Evolutionary conservation across 805 yeast species (phyloP).

Genomic region (Lipomyces sp.): DNA sequence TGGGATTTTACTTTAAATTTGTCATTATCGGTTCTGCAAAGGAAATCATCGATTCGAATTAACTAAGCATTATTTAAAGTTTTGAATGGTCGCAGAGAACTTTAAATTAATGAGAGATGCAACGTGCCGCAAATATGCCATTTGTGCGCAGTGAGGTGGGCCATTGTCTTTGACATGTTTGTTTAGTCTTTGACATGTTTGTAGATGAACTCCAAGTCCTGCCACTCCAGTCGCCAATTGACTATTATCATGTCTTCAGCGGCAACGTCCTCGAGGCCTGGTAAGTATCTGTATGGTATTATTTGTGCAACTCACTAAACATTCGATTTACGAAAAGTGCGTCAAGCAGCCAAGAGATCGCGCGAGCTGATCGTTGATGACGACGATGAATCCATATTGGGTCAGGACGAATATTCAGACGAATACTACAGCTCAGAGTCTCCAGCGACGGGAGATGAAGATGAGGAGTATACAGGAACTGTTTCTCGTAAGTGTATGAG

Average conservation of each 20-base stretch:
- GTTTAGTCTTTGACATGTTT: no score
- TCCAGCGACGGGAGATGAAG: conserved; percentile 32
- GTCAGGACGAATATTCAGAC: conserved; percentile 27
- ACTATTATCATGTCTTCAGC: conserved; percentile 2
- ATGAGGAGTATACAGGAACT: conserved; percentile 24
- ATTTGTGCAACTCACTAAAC: background rate
- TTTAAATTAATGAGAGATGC: no score
- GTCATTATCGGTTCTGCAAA: background rate
- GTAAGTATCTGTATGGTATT: background rate
- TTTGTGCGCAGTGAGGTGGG: background rate
- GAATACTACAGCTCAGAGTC: conserved; percentile 31
- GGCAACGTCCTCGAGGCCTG: conserved; percentile 11
- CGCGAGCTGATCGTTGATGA: conserved; percentile 17
- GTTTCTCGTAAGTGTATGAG: background rate
- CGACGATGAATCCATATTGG: conserved; percentile 11
- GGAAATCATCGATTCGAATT: background rate
- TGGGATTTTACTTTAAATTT: background rate
- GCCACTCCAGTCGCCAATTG: no score
- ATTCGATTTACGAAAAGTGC: background rate
- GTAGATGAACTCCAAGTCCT: no score
- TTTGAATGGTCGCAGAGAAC: no score
- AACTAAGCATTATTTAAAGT: background rate
- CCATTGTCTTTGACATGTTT: no score
- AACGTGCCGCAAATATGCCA: background rate
- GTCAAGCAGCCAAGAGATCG: conserved; percentile 12